Base-by-base conservation (phyloP, 352 stramenopile genomes). In the Globisporangium canariense region DNA sequence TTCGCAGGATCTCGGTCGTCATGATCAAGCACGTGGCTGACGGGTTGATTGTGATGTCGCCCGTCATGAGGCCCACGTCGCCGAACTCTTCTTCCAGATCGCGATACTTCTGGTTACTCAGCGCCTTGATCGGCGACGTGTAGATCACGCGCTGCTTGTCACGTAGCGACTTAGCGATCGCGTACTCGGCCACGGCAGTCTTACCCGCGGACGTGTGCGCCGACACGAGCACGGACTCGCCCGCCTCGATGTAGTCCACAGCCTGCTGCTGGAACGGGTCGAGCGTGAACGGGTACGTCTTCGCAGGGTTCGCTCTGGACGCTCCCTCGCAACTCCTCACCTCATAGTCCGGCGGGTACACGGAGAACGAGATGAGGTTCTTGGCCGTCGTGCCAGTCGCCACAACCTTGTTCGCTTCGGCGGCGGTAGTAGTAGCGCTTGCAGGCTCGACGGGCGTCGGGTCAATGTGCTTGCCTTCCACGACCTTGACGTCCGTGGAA, bases 21-120 rank as follows among this genome's bases (percentile, higher is more conserved):
- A 98, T 98, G 69, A 99, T 98, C 1, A 99, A 75, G 75, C 94
- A 98, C 22, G 93, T 99, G 0, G 97, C 97, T 54, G 89, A 94
- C 32, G 98, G 97, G 78, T 99, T 99, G 79, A 99, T 99, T 22
- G 96, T 99, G 54, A 99, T 99, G 77, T 99, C 98, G 46, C 98
- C 98, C 6, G 98, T 99, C 96, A 99, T 99, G 6, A 99, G 78
- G 14, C 98, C 98, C 41, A 99, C 97, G 81, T 99, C 83, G 43
- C 83, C 81, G 62, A 96, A 95, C 67, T 96, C 91, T 79, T 92
- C 89, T 67, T 98, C 85, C 41, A 99, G 81, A 72, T 99, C 97
- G 28, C 97, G 81, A 84, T 99, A 99, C 76, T 99, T 99, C 76
- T 99, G 98, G 84, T 99, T 99, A 73, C 78, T 97, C 57, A 99